Evolutionary conservation across 2,329 filamentous ascomycete species (phyloP).

Genomic region (Arthrobotrys conoides): DNA sequence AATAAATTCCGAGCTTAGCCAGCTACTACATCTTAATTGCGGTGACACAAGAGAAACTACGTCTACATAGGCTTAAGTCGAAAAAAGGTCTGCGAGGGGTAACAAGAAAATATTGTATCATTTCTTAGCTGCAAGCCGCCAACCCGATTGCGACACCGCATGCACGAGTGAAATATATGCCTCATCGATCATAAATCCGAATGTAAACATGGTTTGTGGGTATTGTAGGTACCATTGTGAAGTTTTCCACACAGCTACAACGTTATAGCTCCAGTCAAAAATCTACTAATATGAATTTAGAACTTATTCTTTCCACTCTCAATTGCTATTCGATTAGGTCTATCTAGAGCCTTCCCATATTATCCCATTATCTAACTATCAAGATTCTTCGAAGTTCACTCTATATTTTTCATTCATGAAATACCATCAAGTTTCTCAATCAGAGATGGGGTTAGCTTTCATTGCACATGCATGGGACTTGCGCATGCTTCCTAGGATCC

Average conservation of each 20-base stretch:
- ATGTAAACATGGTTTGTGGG: neutral
- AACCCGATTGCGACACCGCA: slow-evolving; percentile 2
- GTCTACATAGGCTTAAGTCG: neutral
- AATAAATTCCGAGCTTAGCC: neutral
- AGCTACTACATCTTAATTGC: too few relatives aligned
- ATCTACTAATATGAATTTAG: too few relatives aligned
- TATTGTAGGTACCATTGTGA: neutral
- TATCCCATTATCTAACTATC: too few relatives aligned
- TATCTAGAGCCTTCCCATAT: too few relatives aligned
- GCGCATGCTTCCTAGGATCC: neutral
- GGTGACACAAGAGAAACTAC: neutral
- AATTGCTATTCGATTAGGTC: neutral
- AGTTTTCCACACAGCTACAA: too few relatives aligned
- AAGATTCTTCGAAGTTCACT: neutral
- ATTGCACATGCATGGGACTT: neutral
- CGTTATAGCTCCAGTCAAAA: too few relatives aligned
- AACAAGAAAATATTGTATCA: neutral
- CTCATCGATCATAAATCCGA: neutral
- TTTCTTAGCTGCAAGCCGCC: neutral
- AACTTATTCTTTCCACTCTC: neutral
- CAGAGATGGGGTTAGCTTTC: neutral
- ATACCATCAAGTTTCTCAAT: neutral
- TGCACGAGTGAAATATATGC: slow-evolving; percentile 3
- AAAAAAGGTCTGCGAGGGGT: neutral
- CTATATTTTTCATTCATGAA: neutral